Evolutionary conservation across 2,329 filamentous ascomycete species (phyloP).

Genomic region (Juglanconis oblonga): DNA sequence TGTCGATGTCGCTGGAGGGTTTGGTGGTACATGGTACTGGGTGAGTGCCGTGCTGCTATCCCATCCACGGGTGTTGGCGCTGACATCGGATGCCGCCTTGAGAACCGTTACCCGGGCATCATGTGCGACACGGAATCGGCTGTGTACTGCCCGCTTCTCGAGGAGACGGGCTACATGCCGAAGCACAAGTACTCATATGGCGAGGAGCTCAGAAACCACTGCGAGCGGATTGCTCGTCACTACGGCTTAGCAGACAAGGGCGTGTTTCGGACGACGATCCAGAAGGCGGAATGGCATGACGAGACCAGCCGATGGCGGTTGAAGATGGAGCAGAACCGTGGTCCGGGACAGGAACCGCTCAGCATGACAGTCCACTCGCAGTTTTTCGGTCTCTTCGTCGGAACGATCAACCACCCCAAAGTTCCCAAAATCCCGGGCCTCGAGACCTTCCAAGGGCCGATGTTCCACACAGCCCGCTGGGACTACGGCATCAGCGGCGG

Average conservation of each 20-base stretch:
- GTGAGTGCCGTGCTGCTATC: background rate
- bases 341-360: slow-evolving; percentile 19
- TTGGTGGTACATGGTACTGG: slow-evolving; percentile 53
- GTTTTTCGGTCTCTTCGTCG: slow-evolving; percentile 38
- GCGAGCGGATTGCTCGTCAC: slow-evolving; percentile 39
- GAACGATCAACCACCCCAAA: slow-evolving; percentile 39
- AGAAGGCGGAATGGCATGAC: slow-evolving; percentile 39
- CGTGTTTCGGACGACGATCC: slow-evolving; percentile 44
- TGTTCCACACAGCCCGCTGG: slow-evolving; percentile 47
- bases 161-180: slow-evolving; percentile 59
- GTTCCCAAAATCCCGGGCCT: slow-evolving; percentile 40
- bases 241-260: slow-evolving; percentile 41
- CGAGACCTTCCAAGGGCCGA: slow-evolving; percentile 36
- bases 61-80: background rate
- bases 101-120: slow-evolving; percentile 46
- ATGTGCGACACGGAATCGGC: slow-evolving; percentile 59
- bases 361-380: slow-evolving; percentile 34
- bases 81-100: background rate
- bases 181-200: slow-evolving; percentile 38
- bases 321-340: slow-evolving; percentile 13
- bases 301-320: slow-evolving; percentile 23
- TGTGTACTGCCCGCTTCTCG: slow-evolving; percentile 58
- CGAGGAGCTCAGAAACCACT: slow-evolving; percentile 41
- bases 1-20: slow-evolving; percentile 40
- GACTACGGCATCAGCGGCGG: slow-evolving; percentile 42